Conservation (phyloP, 345 rosid genomes). For the Melaleuca quinquenervia region DNA sequence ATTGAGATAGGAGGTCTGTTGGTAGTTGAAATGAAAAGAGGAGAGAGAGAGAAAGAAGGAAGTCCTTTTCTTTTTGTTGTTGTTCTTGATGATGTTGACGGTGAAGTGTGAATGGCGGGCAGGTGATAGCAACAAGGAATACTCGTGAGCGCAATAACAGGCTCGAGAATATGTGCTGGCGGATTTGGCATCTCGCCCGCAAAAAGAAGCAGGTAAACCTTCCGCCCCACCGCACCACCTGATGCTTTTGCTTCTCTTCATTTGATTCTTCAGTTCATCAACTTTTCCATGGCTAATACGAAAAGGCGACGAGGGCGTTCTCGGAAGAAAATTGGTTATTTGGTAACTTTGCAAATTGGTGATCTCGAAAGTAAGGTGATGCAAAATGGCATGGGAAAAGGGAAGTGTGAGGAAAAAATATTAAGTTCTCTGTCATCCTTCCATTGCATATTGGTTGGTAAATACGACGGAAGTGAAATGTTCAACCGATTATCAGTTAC, state of each 20-base stretch:
- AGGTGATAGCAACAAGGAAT: slow-evolving; percentile 93
- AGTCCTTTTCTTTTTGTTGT: neutral
- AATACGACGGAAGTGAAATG: neutral
- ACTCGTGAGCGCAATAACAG: slow-evolving; percentile 80
- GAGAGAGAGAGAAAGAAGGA: neutral
- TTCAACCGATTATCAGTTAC: neutral
- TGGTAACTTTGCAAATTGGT: too few relatives aligned
- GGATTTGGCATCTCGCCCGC: slow-evolving; percentile 95
- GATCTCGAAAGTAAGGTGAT: too few relatives aligned
- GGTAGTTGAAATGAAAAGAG: neutral
- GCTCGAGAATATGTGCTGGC: slow-evolving; percentile 95
- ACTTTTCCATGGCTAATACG: neutral
- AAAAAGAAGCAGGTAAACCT: slow-evolving; percentile 61
- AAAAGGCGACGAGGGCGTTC: too few relatives aligned
- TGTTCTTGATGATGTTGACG: neutral
- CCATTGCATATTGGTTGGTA: neutral
- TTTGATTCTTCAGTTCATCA: neutral
- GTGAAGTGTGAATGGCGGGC: slow-evolving; percentile 3
- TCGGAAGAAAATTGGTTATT: too few relatives aligned
- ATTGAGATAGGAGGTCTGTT: too few relatives aligned
- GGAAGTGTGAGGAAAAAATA: too few relatives aligned
- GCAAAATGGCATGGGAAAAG: too few relatives aligned
- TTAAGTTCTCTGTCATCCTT: neutral
- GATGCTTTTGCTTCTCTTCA: neutral
- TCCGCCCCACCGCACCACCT: neutral